These are phyloP conservation scores for Aspergillus terreus DNA, from an alignment of 2,329 filamentous ascomycete species.

Conservation along the genomic window DNA sequence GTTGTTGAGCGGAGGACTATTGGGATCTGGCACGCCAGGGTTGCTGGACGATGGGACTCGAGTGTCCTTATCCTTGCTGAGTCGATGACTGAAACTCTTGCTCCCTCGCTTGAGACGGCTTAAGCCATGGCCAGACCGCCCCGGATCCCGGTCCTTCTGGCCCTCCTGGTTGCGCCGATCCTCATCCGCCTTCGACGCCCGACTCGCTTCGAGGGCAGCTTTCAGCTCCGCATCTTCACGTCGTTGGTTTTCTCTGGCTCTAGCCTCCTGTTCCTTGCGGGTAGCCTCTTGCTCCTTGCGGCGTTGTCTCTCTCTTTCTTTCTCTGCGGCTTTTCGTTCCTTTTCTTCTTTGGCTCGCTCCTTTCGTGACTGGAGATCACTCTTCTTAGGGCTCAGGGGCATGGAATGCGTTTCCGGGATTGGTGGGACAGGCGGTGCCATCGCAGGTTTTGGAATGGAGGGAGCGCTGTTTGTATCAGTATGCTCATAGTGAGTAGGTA, in stretches of 20 bases:
- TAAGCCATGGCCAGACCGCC: constrained; percentile 48
- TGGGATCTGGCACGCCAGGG: constrained; percentile 12
- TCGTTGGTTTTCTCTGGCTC: constrained; percentile 43
- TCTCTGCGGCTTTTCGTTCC: constrained; percentile 50
- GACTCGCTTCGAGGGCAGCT: constrained; percentile 64
- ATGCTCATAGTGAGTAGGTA: constrained; percentile 44
- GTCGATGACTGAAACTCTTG: constrained; percentile 75
- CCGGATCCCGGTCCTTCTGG: constrained; percentile 37
- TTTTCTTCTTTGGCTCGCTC: constrained; percentile 58
- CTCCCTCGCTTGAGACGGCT: constrained; percentile 67
- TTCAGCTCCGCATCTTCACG: constrained; percentile 59
- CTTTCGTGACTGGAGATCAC: constrained; percentile 66
- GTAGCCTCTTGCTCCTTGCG: constrained; percentile 56
- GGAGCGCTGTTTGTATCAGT: constrained; percentile 18
- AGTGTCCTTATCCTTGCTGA: constrained; percentile 42
- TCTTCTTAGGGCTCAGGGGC: constrained; percentile 53
- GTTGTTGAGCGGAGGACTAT: constrained; percentile 15
- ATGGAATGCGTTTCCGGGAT: constrained; percentile 32
- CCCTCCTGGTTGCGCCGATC: constrained; percentile 33
- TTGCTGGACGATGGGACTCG: constrained; percentile 26
- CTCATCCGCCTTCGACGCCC: constrained; percentile 57
- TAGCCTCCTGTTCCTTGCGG: constrained; percentile 41
- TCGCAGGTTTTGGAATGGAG: constrained; percentile 17
- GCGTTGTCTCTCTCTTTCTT: constrained; percentile 50
- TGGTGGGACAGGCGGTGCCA: constrained; percentile 23